Conservation (phyloP, 768 basidiomycete genomes). For the Exidia glandulosa region DNA sequence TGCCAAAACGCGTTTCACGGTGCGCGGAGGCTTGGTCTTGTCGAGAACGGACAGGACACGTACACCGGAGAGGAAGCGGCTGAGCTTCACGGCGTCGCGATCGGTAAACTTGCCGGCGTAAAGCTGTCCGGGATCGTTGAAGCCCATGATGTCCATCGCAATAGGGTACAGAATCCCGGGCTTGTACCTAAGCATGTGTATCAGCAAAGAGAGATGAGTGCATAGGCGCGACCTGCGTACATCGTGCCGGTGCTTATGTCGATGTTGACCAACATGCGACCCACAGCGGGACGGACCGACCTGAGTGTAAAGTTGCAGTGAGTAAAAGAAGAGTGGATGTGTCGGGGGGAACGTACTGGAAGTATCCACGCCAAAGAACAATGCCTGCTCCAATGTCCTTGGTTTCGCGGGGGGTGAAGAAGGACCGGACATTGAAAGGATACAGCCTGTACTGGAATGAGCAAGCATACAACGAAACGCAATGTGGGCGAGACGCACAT, state of each 20-base stretch:
- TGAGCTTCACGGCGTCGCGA: constrained; percentile 41
- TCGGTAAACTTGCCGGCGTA: constrained; percentile 26
- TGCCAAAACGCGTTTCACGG: constrained; percentile 48
- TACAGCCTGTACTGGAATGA: constrained; percentile 25
- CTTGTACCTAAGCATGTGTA: constrained; percentile 29
- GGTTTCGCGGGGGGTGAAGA: constrained; percentile 51
- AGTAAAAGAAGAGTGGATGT: too few species aligned
- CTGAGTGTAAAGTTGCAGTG: too few species aligned
- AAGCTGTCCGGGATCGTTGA: constrained; percentile 13
- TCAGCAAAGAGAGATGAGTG: not conserved
- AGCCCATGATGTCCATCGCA: constrained; percentile 41
- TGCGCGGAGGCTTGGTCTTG: constrained; percentile 34
- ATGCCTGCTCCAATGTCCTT: constrained; percentile 41
- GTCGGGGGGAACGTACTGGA: constrained; percentile 65
- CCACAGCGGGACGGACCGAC: constrained; percentile 57
- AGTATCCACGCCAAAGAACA: constrained; percentile 68
- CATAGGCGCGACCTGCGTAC: constrained; percentile 13
- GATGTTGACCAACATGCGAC: constrained; percentile 57
- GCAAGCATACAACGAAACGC: not conserved
- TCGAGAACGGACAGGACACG: constrained; percentile 33
- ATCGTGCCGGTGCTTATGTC: constrained; percentile 71
- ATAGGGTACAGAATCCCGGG: constrained; percentile 47
- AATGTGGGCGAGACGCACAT: constrained; percentile 14
- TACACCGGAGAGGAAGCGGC: constrained; percentile 45
- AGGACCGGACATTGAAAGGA: constrained; percentile 65